Base-by-base conservation (phyloP, 108 stramenopile species). In the Mayamaea pseudoterrestris region DNA sequence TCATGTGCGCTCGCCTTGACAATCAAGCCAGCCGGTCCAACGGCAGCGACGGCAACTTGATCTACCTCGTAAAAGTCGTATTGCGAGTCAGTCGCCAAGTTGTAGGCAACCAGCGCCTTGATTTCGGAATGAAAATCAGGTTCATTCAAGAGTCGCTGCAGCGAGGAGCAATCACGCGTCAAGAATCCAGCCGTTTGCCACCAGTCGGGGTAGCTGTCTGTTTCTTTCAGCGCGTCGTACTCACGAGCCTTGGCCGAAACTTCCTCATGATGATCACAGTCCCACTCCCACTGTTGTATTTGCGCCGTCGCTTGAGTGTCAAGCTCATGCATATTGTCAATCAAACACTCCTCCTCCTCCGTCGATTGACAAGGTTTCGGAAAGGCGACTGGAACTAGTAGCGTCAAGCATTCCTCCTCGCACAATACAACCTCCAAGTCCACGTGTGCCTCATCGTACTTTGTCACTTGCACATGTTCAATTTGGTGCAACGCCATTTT, bases 371-470 rank as follows among this genome's bases (percentile, higher is more conserved):
- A 71, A 22, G 36, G 26, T 6, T 47, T 32, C 0, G 69, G 69
- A 44, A 71, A 71, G 7, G 35, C 11, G 22, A 71, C 37, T 11
- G 69, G 69, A 0, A 71, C 55, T 0, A 17, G 14, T 1, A 71
- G 44, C 18, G 46, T 60, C 20, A 71, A 55, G 30, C 69, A 71
- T 6, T 54, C 55, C 11, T 47, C 27, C 44, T 71, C 69, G 46
- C 69, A 71, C 16, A 71, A 8, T 3, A 66, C 48, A 0, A 60
- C 64, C 37, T 61, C 43, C 32, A 71, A 43, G 11, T 71, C 60
- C 29, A 71, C 53, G 17, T 45, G 41, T n/a, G 50, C 26, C 2
- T 65, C 50, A 23, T 55, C 28, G 21, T 66, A 43, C 22, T 34
- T 41, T 22, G 55, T 14, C 9, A 71, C 36, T 8, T 60, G 24